A percentile compares a stretch with the other conserved stretches of the same genome.
Evolutionary conservation across 306 rosid species (phyloP).

Genomic region (Cicer pinnatifidum): DNA sequence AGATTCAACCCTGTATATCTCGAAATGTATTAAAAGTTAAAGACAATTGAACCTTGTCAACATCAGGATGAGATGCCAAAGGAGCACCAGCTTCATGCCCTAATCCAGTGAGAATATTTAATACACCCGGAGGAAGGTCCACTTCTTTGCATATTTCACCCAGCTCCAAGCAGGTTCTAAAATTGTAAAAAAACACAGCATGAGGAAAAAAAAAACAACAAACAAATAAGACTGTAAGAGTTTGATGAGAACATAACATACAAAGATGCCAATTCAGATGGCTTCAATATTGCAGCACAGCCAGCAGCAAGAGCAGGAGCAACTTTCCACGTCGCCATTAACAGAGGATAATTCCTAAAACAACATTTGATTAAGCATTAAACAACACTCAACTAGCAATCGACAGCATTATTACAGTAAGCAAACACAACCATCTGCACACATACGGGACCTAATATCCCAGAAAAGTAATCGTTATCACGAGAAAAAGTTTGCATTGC

Average conservation of each 20-base stretch:
- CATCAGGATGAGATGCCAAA: conserved; percentile 86
- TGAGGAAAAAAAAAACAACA: conserved; percentile 25
- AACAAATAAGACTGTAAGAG: conserved; percentile 36
- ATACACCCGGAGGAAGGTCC: conserved; percentile 82
- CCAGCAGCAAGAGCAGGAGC: conserved; percentile 99
- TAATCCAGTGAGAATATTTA: conserved; percentile 84
- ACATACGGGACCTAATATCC: not conserved
- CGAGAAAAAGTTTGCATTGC: conserved; percentile 1
- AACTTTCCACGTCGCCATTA: conserved; percentile 97
- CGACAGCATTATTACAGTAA: not conserved
- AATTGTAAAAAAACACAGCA: conserved; percentile 32
- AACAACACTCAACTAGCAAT: conserved; percentile 6
- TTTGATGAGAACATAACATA: conserved; percentile 57
- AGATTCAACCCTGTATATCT: conserved; percentile 16
- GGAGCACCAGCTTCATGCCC: conserved; percentile 99
- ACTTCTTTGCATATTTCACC: conserved; percentile 78
- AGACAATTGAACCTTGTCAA: conserved; percentile 71
- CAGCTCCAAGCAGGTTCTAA: conserved; percentile 89
- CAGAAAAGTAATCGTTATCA: not conserved
- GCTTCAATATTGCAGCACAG: conserved; percentile 95
- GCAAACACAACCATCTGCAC: not conserved
- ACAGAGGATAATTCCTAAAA: conserved; percentile 85
- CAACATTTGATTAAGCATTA: not conserved
- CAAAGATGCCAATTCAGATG: conserved; percentile 94
- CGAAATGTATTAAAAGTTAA: conserved; percentile 11